Evolutionary conservation across 176 grass and related monocot genomes (phyloP).

Genomic region (Poa annua): DNA sequence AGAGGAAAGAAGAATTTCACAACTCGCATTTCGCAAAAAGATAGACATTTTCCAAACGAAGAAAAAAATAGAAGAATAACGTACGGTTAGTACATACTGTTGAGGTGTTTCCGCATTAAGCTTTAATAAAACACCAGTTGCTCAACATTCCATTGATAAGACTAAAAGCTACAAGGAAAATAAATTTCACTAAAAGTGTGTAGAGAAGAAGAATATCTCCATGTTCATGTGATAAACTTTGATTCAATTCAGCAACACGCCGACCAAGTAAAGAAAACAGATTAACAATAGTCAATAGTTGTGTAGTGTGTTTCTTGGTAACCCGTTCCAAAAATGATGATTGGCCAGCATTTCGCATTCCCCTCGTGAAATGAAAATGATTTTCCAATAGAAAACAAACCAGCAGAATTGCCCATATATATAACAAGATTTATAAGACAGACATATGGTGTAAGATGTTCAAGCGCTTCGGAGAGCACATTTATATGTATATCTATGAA

Average conservation of each 20-base stretch:
- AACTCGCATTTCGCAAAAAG: neutral
- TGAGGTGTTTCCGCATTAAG: neutral
- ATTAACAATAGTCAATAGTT: neutral
- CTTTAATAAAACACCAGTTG: constrained; percentile 22
- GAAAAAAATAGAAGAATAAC: neutral
- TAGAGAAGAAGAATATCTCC: neutral
- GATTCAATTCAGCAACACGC: constrained; percentile 18
- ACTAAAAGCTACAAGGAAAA: constrained; percentile 4
- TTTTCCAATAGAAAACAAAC: constrained; percentile 16
- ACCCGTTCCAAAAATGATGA: neutral
- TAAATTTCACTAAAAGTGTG: neutral
- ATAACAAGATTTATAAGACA: constrained; percentile 5
- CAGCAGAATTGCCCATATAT: neutral
- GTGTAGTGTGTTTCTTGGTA: neutral
- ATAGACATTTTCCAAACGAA: neutral
- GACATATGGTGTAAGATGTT: constrained; percentile 12
- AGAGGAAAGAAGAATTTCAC: constrained; percentile 17
- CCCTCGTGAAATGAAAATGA: constrained; percentile 7
- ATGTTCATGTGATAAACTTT: constrained; percentile 13
- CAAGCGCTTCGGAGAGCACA: constrained; percentile 16
- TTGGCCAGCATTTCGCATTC: neutral
- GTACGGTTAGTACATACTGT: neutral
- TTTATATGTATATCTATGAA: constrained; percentile 3
- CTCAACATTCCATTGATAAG: constrained; percentile 21
- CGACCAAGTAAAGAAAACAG: neutral